phyloP scores from a whole-genome alignment of 1,139 yeast species.

The Hansenula lynferdii region DNA sequence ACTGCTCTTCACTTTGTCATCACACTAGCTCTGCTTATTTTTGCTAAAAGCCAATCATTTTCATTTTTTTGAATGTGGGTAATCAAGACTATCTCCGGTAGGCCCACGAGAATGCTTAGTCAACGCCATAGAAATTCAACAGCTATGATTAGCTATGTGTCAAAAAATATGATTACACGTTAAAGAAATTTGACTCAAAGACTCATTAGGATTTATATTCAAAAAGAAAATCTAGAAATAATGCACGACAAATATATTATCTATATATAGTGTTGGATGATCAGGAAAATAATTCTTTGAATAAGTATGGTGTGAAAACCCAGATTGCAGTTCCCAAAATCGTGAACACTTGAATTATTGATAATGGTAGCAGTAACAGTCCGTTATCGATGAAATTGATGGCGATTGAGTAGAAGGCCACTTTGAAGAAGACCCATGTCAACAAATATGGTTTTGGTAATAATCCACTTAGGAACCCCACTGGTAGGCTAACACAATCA shows the following conservation, averaged over 20 bases:
- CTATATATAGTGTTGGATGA: not conserved
- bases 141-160: not conserved
- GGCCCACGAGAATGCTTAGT: not conserved
- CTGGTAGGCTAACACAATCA: conserved; percentile 70
- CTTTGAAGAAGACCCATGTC: conserved; percentile 83
- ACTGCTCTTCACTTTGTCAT: too few relatives aligned
- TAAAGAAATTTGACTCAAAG: too few relatives aligned
- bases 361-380: conserved; percentile 61
- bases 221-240: too few relatives aligned
- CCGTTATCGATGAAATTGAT: conserved; percentile 68
- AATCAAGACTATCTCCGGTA: not conserved
- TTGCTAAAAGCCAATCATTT: conserved; percentile 7
- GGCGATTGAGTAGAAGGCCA: conserved; percentile 79
- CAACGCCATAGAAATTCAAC: not conserved
- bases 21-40: not conserved
- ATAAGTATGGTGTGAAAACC: conserved; percentile 75
- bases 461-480: conserved; percentile 79
- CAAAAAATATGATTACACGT: too few relatives aligned
- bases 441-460: conserved; percentile 69
- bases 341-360: conserved; percentile 64
- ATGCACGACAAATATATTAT: too few relatives aligned
- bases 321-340: conserved; percentile 69
- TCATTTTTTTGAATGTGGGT: conserved; percentile 4
- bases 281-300: conserved; percentile 32
- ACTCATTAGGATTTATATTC: too few relatives aligned